Percentiles rank a stretch among this genome's conserved stretches.
Conservation (phyloP, 2,329 filamentous ascomycete species). For the Canariomyces notabilis region DNA sequence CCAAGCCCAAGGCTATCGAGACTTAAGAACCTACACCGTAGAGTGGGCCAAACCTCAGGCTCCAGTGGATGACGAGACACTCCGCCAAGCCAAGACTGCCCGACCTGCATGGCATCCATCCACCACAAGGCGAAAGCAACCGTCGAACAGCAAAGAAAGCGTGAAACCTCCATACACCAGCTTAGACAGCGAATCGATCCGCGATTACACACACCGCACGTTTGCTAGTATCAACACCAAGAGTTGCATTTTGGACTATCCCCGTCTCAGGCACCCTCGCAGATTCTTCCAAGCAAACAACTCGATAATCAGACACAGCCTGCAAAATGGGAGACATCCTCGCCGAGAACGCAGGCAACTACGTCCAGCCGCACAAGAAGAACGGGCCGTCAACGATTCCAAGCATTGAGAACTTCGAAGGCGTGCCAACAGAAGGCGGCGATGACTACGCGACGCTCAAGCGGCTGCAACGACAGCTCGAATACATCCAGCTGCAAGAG, state of each 20-base stretch:
- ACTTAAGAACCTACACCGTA: background rate
- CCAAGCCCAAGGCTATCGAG: slow-evolving; percentile 7
- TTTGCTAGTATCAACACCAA: background rate
- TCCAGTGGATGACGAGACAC: slow-evolving; percentile 24
- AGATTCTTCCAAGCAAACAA: too few species aligned
- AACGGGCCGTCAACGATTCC: slow-evolving; percentile 74
- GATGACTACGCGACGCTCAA: slow-evolving; percentile 96
- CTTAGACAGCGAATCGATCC: slow-evolving; percentile 4
- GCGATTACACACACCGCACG: slow-evolving; percentile 1
- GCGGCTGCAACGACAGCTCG: slow-evolving; percentile 91
- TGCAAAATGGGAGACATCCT: slow-evolving; percentile 76
- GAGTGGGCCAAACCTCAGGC: slow-evolving; percentile 19
- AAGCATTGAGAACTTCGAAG: slow-evolving; percentile 86
- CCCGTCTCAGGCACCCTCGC: too few species aligned
- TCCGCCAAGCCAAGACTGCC: slow-evolving; percentile 14
- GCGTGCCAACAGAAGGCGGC: slow-evolving; percentile 69
- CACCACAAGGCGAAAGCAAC: slow-evolving; percentile 23
- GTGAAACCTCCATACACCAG: slow-evolving; percentile 7
- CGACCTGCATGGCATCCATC: slow-evolving; percentile 19
- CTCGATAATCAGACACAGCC: slow-evolving; percentile 1
- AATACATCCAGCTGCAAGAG: slow-evolving; percentile 98
- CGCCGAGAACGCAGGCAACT: slow-evolving; percentile 75
- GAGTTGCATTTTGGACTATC: too few species aligned
- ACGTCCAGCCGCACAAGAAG: slow-evolving; percentile 74
- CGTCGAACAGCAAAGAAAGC: slow-evolving; percentile 19